Conservation (phyloP, 495 filamentous ascomycete species). For the Jackrogersella multiformis region DNA sequence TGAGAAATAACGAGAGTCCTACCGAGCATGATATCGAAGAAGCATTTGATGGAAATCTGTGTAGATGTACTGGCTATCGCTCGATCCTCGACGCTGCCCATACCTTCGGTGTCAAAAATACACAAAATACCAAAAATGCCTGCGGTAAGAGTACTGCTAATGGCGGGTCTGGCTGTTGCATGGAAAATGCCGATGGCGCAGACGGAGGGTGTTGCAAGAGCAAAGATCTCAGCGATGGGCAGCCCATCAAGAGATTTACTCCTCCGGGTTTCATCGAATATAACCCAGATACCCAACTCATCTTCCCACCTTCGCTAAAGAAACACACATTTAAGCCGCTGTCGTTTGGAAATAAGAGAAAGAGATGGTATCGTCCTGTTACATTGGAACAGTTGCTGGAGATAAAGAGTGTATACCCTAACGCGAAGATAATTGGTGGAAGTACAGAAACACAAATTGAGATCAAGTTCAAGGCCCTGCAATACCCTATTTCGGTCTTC, state of each 20-base stretch:
- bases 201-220: conserved; percentile 68
- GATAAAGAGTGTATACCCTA: conserved; percentile 86
- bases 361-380: conserved; percentile 91
- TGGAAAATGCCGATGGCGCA: conserved; percentile 59
- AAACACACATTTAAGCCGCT: conserved; percentile 85
- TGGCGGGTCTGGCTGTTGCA: conserved; percentile 75
- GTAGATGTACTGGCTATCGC: conserved; percentile 93
- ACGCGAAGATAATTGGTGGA: conserved; percentile 93
- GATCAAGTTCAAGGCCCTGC: conserved; percentile 95
- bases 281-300: conserved; percentile 90
- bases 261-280: conserved; percentile 92
- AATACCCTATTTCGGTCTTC: conserved; percentile 89
- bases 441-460: conserved; percentile 98
- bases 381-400: conserved; percentile 87
- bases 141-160: conserved; percentile 69
- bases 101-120: conserved; percentile 68
- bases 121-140: conserved; percentile 51
- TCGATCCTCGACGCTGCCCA: conserved; percentile 93
- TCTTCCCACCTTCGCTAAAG: conserved; percentile 85
- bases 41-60: conserved; percentile 94
- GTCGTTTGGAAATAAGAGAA: conserved; percentile 92
- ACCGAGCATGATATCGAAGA: conserved; percentile 83
- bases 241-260: conserved; percentile 74
- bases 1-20: conserved; percentile 75
- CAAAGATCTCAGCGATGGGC: conserved; percentile 54